Conservation (phyloP, 768 basidiomycete genomes). For the Dioszegia crocea region DNA sequence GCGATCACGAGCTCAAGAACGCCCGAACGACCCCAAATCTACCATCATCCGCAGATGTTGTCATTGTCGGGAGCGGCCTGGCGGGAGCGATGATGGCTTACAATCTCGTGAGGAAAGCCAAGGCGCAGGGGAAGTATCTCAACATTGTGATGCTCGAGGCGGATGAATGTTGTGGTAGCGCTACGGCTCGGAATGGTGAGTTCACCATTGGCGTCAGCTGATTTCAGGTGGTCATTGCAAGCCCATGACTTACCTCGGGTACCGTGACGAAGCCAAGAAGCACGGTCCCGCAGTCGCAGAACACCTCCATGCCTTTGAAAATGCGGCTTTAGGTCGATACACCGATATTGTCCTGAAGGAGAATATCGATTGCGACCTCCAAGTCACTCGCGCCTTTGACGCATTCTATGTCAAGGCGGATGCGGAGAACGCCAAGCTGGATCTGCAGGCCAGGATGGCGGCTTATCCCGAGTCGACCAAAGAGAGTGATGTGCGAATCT, state of each 20-base stretch:
- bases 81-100: constrained; percentile 26
- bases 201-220: not conserved
- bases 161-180: constrained; percentile 27
- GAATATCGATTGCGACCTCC: constrained; percentile 39
- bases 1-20: constrained; percentile 22
- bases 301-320: constrained; percentile 21
- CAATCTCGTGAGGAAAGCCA: constrained; percentile 17
- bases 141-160: constrained; percentile 34
- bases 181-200: constrained; percentile 34
- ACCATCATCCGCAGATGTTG: constrained; percentile 19
- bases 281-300: constrained; percentile 23
- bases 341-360: constrained; percentile 34
- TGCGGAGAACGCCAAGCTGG: constrained; percentile 9
- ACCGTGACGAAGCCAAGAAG: constrained; percentile 12
- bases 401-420: constrained; percentile 20
- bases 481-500: constrained; percentile 14
- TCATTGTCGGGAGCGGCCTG: constrained; percentile 30
- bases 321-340: constrained; percentile 23
- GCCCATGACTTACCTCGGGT: constrained; percentile 26
- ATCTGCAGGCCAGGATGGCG: constrained; percentile 15
- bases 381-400: constrained; percentile 30
- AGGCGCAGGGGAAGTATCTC: constrained; percentile 2
- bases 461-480: constrained; percentile 8
- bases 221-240: constrained; percentile 34
- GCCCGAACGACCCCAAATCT: constrained; percentile 24